Percentiles rank a stretch among this genome's conserved stretches.
phyloP scores from a whole-genome alignment of 495 filamentous ascomycete genomes.

The Aspergillus bridgeri region DNA sequence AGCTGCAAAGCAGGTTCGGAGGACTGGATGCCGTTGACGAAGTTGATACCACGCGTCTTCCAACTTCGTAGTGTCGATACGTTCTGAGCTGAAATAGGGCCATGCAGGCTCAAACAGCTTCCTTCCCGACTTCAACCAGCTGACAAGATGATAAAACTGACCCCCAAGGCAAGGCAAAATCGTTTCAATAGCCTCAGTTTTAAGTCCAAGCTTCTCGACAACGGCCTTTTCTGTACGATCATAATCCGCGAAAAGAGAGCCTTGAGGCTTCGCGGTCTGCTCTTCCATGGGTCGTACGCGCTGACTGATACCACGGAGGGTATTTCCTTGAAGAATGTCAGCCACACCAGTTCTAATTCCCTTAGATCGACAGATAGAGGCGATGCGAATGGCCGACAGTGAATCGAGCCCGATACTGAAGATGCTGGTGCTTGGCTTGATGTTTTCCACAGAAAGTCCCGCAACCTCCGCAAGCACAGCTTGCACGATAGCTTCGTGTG shows the following conservation, averaged over 20 bases:
- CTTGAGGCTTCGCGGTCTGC: constrained; percentile 8
- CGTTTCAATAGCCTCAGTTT: constrained; percentile 44
- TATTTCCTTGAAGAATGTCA: constrained; percentile 62
- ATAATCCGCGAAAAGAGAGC: constrained; percentile 18
- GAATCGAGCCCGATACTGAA: constrained; percentile 89
- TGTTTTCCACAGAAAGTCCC: constrained; percentile 54
- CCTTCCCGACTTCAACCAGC: constrained; percentile 62
- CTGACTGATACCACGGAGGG: constrained; percentile 54
- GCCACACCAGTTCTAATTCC: constrained; percentile 58
- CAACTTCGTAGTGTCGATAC: constrained; percentile 33
- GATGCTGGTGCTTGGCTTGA: constrained; percentile 63
- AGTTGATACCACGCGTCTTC: constrained; percentile 54
- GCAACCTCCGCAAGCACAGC: constrained; percentile 63
- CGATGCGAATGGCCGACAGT: constrained; percentile 77
- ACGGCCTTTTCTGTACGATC: constrained; percentile 27
- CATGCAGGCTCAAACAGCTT: constrained; percentile 63
- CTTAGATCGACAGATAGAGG: constrained; percentile 58
- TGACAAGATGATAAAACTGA: constrained; percentile 66
- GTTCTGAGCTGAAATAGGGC: constrained; percentile 41
- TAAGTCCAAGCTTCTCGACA: constrained; percentile 31
- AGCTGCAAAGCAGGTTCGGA: constrained; percentile 60
- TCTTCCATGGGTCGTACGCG: constrained; percentile 16
- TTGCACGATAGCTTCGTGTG: constrained; percentile 51
- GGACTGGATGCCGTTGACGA: constrained; percentile 48
- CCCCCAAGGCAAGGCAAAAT: constrained; percentile 64